phyloP scores from a whole-genome alignment of 768 basidiomycete genomes.

The Tulasnella sp. region DNA sequence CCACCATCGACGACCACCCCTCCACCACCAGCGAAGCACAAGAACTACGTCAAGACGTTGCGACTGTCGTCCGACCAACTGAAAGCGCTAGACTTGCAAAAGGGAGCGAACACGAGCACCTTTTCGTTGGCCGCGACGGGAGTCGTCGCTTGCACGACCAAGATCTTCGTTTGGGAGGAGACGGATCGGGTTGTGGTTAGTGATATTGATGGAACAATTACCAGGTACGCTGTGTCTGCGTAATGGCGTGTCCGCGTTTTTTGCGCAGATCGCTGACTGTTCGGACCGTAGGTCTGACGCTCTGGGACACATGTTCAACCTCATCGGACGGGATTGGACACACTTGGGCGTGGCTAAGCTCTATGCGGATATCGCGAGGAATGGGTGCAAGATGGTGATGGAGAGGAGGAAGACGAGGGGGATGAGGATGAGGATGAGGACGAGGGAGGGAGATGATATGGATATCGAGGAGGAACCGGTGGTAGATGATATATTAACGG shows the following conservation, averaged over 20 bases:
- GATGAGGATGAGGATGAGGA: slow-evolving; percentile 44
- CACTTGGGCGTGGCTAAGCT: slow-evolving; percentile 96
- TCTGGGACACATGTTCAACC: slow-evolving; percentile 72
- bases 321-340: slow-evolving; percentile 99
- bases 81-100: slow-evolving; percentile 80
- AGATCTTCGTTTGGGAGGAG: slow-evolving; percentile 95
- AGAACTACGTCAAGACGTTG: slow-evolving; percentile 85
- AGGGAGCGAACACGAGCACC: slow-evolving; percentile 86
- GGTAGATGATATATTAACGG: slow-evolving; percentile 73
- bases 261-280: not conserved
- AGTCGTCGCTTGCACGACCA: slow-evolving; percentile 50
- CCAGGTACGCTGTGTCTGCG: slow-evolving; percentile 59
- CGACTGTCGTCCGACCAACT: slow-evolving; percentile 92
- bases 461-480: slow-evolving; percentile 62
- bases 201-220: slow-evolving; percentile 98
- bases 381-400: slow-evolving; percentile 98
- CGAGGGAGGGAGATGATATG: slow-evolving; percentile 46
- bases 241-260: too few relatives aligned
- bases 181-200: slow-evolving; percentile 87
- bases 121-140: slow-evolving; percentile 88
- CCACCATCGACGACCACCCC: not conserved
- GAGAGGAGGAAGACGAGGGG: too few relatives aligned
- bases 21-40: slow-evolving; percentile 32
- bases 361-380: slow-evolving; percentile 90
- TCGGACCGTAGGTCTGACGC: slow-evolving; percentile 79